A percentile compares a stretch with the other conserved stretches of the same genome.
phyloP scores from a whole-genome alignment of 2,329 filamentous ascomycete species.

The Pseudogymnoascus destructans region DNA sequence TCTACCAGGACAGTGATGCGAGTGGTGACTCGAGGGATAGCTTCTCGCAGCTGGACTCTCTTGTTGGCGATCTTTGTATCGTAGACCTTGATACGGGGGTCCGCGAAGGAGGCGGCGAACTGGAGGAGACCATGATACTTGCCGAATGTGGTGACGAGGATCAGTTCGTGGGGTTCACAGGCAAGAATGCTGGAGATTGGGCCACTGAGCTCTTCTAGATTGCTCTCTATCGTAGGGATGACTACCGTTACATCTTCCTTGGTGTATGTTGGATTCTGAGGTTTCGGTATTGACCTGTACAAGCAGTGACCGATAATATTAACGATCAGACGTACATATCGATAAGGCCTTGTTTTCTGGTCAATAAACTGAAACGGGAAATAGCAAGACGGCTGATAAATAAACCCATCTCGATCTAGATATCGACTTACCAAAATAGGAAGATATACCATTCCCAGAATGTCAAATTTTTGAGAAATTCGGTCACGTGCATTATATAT shows the following conservation, averaged over 20 bases:
- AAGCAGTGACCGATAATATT: slow-evolving; percentile 77
- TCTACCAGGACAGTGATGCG: slow-evolving; percentile 85
- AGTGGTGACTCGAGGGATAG: slow-evolving; percentile 73
- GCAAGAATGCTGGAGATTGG: slow-evolving; percentile 68
- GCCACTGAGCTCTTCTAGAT: slow-evolving; percentile 67
- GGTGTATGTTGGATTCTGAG: slow-evolving; percentile 59
- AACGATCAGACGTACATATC: slow-evolving; percentile 74
- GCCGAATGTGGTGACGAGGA: slow-evolving; percentile 76
- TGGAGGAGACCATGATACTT: slow-evolving; percentile 56
- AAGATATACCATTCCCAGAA: slow-evolving; percentile 9
- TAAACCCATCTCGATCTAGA: background rate
- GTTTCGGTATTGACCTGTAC: slow-evolving; percentile 74
- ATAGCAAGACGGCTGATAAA: background rate
- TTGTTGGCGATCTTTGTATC: slow-evolving; percentile 84
- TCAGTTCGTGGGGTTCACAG: slow-evolving; percentile 56
- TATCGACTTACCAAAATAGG: slow-evolving; percentile 3
- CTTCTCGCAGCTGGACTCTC: slow-evolving; percentile 82
- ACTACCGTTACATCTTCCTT: slow-evolving; percentile 84
- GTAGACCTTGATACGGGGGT: slow-evolving; percentile 57
- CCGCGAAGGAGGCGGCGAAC: slow-evolving; percentile 48
- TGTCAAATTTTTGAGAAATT: slow-evolving; percentile 8
- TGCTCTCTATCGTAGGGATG: slow-evolving; percentile 81
- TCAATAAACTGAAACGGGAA: slow-evolving; percentile 9
- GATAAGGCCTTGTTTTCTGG: slow-evolving; percentile 52
- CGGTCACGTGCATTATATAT: slow-evolving; percentile 4